phyloP scores from a whole-genome alignment of 192 early-diverging fungal genomes.

The Phycomyces nitens region DNA sequence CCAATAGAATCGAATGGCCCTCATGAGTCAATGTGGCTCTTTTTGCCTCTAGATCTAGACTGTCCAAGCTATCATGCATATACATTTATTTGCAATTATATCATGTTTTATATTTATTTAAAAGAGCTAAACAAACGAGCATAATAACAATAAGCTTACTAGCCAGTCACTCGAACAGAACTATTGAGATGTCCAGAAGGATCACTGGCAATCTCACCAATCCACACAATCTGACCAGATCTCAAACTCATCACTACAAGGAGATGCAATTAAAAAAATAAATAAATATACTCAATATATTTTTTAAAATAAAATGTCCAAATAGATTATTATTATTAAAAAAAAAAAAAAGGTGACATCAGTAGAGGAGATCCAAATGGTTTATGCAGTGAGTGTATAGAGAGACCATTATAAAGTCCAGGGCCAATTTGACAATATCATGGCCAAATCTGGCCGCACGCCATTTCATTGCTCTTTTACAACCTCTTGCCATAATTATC shows the following conservation, averaged over 20 bases:
- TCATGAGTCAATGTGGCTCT: slow-evolving; percentile 9
- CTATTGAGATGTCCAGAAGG: neutral
- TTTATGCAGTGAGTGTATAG: no score
- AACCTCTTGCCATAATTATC: no score
- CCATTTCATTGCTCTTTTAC: no score
- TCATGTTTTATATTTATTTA: neutral
- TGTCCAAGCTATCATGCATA: slow-evolving; percentile 1
- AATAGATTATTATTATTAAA: no score
- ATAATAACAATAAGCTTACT: slow-evolving; percentile 5
- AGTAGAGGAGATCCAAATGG: no score
- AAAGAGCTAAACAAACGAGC: no score
- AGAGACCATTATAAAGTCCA: no score
- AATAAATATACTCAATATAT: neutral
- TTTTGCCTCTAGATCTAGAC: slow-evolving; percentile 5
- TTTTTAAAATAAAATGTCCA: no score
- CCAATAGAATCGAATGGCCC: neutral
- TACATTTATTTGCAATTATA: neutral
- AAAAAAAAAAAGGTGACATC: no score
- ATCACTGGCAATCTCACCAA: slow-evolving; percentile 3
- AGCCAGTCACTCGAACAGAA: slow-evolving; percentile 17
- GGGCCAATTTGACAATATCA: no score
- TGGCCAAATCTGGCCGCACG: no score
- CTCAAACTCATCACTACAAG: neutral
- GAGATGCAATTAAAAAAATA: neutral
- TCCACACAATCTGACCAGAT: slow-evolving; percentile 6